Evolutionary conservation across 768 basidiomycete genomes (phyloP).

Genomic region (Suillus hirtellus): DNA sequence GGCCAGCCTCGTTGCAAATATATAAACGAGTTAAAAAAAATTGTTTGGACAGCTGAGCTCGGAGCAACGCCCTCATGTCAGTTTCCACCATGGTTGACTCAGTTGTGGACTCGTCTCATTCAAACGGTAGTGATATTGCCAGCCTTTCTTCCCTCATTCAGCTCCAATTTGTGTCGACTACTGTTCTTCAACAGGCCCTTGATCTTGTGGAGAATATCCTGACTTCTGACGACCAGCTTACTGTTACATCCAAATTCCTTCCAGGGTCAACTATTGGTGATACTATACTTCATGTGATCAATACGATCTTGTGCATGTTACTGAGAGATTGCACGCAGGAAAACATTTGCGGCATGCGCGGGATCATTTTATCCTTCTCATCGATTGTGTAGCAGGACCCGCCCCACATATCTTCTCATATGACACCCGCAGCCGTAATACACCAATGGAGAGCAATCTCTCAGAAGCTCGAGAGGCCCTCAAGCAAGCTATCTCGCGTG

Average conservation of each 20-base stretch:
- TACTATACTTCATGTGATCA: conserved; percentile 12
- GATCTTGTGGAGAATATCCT: conserved; percentile 69
- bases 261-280: conserved; percentile 89
- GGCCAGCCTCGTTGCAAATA: conserved; percentile 19
- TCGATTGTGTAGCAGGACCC: conserved; percentile 50
- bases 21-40: neutral
- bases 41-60: no score
- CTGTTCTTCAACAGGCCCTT: conserved; percentile 70
- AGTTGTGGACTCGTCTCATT: conserved; percentile 13
- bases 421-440: conserved; percentile 74
- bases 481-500: conserved; percentile 51
- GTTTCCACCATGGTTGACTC: conserved; percentile 24
- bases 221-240: conserved; percentile 68
- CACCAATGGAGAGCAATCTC: conserved; percentile 78
- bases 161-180: conserved; percentile 65
- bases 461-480: conserved; percentile 59
- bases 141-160: conserved; percentile 43
- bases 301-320: neutral
- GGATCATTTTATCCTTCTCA: conserved; percentile 75
- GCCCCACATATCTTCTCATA: conserved; percentile 64
- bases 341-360: conserved; percentile 86
- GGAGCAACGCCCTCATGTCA: conserved; percentile 10
- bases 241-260: conserved; percentile 64
- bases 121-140: conserved; percentile 14
- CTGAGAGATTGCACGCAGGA: conserved; percentile 42